phyloP scores from a whole-genome alignment of 768 basidiomycete species.

The Tephrocybe sp. region DNA sequence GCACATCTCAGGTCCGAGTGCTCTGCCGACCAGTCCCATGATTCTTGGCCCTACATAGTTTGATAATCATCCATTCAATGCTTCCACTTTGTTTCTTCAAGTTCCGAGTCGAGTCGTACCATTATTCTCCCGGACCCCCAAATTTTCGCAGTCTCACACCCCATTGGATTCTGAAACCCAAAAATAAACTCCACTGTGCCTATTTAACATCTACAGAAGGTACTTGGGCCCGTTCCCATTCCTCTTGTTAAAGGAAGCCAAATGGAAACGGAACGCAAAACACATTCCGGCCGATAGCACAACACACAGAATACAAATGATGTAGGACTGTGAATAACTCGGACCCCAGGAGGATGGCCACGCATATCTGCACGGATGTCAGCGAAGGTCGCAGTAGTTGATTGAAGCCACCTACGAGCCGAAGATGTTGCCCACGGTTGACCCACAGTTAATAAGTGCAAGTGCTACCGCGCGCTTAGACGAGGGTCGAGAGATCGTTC shows the following conservation, averaged over 20 bases:
- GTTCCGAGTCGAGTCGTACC: background rate
- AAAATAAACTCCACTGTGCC: background rate
- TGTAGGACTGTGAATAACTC: conserved; percentile 66
- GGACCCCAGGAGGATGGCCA: conserved; percentile 71
- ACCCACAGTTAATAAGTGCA: conserved; percentile 78
- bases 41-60: background rate
- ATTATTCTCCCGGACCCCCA: conserved; percentile 1
- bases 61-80: background rate
- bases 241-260: conserved; percentile 40
- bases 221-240: conserved; percentile 50
- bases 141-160: too few relatives aligned
- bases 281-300: conserved; percentile 53
- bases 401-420: conserved; percentile 64
- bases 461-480: conserved; percentile 84
- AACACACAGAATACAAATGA: conserved; percentile 67
- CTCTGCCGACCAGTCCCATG: too few relatives aligned
- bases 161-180: too few relatives aligned
- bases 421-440: conserved; percentile 81
- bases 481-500: conserved; percentile 67
- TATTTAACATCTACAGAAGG: conserved; percentile 34
- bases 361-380: conserved; percentile 46
- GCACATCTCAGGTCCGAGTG: too few relatives aligned
- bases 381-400: background rate
- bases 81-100: background rate
- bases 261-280: conserved; percentile 44